phyloP scores from a whole-genome alignment of 2,329 filamentous ascomycete species.

The Pyricularia pennisetigena region DNA sequence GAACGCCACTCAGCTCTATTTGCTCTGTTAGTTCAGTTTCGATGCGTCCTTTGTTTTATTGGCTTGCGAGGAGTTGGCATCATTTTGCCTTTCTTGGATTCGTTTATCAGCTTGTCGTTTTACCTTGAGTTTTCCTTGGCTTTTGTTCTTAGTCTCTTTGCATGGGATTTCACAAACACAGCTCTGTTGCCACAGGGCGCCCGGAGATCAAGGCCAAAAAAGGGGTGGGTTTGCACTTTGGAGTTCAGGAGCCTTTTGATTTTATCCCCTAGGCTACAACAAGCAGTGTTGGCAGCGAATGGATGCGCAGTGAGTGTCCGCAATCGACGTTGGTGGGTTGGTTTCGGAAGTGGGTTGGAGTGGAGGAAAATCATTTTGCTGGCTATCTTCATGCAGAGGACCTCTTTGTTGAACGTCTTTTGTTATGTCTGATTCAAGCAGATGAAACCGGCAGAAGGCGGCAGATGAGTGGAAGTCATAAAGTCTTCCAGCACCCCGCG shows the following conservation, averaged over 20 bases:
- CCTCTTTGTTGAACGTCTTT: neutral
- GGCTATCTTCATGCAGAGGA: neutral
- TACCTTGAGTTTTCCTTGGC: neutral
- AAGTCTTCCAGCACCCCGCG: neutral
- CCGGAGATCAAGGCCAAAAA: neutral
- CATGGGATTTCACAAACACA: neutral
- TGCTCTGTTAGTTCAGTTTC: neutral
- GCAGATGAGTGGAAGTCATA: neutral
- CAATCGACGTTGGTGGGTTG: neutral
- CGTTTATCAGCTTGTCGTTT: neutral
- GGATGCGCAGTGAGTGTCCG: neutral
- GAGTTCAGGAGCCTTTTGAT: constrained; percentile 1
- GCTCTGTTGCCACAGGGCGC: neutral
- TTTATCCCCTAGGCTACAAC: neutral
- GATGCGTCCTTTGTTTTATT: neutral
- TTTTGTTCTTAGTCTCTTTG: neutral
- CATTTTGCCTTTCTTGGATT: neutral
- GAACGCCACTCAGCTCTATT: neutral
- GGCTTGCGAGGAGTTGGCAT: neutral
- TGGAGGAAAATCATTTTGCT: neutral
- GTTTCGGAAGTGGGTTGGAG: neutral
- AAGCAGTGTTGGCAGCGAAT: neutral
- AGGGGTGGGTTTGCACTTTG: neutral
- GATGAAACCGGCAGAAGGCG: neutral
- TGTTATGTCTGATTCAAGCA: neutral